These are phyloP conservation scores for Phaseolus lunatus DNA, from an alignment of 306 rosid species.

Conservation along the genomic window DNA sequence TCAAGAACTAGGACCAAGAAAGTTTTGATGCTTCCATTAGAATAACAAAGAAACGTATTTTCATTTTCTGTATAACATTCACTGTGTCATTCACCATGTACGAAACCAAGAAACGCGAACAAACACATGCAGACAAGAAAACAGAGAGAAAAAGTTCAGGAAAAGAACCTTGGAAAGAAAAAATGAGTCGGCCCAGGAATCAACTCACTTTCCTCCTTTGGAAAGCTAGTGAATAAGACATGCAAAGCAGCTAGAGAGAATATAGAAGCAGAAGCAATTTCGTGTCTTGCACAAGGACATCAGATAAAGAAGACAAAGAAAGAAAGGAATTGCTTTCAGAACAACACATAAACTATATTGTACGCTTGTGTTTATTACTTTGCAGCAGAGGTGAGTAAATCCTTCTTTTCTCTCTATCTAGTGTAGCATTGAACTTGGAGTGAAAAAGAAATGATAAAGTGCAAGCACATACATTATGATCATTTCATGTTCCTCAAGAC, in stretches of 20 bases:
- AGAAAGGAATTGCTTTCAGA: conserved; percentile 50
- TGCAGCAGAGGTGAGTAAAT: conserved; percentile 47
- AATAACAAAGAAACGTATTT: conserved; percentile 10
- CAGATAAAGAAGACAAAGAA: conserved; percentile 39
- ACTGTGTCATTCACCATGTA: conserved; percentile 21
- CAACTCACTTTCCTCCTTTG: conserved; percentile 46
- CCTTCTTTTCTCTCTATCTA: conserved; percentile 6
- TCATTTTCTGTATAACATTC: conserved; percentile 6
- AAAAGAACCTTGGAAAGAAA: conserved; percentile 49
- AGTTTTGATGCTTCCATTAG: conserved; percentile 18
- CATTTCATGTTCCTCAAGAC: conserved; percentile 19
- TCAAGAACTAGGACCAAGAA: conserved; percentile 33
- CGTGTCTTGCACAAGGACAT: conserved; percentile 29
- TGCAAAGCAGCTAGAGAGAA: conserved; percentile 23
- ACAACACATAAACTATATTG: conserved; percentile 47
- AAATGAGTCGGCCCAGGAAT: conserved; percentile 49
- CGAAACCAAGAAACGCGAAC: conserved; percentile 43
- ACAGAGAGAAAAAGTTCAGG: conserved; percentile 2
- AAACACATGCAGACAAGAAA: conserved; percentile 21
- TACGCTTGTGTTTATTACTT: conserved; percentile 61
- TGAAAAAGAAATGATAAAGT: neutral
- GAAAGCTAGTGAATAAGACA: conserved; percentile 44
- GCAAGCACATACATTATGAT: conserved; percentile 15
- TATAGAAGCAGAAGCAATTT: conserved; percentile 39
- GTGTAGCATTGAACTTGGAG: conserved; percentile 1